phyloP scores from a whole-genome alignment of 2,329 filamentous ascomycete genomes.

The Davidsoniella neocaledoniae region DNA sequence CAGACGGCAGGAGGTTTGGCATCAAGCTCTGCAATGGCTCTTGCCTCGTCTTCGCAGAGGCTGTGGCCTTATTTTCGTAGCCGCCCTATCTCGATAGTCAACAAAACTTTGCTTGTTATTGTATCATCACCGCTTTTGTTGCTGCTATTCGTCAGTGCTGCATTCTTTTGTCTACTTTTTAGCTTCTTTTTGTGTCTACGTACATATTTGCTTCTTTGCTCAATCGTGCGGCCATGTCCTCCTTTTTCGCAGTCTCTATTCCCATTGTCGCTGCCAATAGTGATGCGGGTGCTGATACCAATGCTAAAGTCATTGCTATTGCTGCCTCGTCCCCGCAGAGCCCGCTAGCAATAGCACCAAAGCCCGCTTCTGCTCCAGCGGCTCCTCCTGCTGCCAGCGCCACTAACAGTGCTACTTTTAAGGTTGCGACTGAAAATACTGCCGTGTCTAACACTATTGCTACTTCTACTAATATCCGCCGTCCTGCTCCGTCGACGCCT shows the following conservation, averaged over 20 bases:
- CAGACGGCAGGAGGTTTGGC: too few species aligned
- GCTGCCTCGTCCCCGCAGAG: background rate
- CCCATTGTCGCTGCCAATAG: background rate
- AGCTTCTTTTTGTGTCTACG: conserved; percentile 8
- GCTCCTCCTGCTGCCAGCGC: background rate
- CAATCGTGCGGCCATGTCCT: conserved; percentile 6
- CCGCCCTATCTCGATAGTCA: background rate
- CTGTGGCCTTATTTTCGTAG: too few species aligned
- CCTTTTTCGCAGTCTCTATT: background rate
- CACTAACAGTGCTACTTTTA: background rate
- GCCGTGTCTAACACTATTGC: background rate
- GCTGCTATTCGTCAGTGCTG: conserved; percentile 1
- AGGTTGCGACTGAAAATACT: background rate
- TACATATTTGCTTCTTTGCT: conserved; percentile 7
- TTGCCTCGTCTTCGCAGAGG: background rate
- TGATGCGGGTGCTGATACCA: background rate
- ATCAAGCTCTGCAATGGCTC: background rate
- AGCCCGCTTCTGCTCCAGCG: background rate
- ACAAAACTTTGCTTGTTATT: conserved; percentile 3
- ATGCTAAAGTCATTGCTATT: background rate
- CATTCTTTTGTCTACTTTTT: conserved; percentile 10
- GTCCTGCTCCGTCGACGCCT: background rate
- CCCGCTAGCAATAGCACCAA: conserved; percentile 4
- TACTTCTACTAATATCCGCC: background rate
- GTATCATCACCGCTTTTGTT: conserved; percentile 4